Evolutionary conservation across 768 basidiomycete species (phyloP).

Genomic region (Auricularia cornea): DNA sequence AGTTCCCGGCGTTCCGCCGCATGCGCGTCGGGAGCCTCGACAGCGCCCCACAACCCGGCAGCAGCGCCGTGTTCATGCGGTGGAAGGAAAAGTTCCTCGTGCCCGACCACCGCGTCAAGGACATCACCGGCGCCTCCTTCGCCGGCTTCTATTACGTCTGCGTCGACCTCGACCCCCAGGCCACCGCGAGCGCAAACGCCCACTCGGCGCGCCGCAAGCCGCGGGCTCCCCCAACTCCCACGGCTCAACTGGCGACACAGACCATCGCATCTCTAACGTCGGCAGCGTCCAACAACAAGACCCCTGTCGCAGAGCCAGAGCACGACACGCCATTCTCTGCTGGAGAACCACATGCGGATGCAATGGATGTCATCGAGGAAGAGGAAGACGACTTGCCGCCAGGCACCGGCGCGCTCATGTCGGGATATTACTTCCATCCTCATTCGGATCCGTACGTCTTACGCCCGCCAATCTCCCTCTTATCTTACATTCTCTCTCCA

Average conservation of each 20-base stretch:
- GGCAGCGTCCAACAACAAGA: too few relatives aligned
- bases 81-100: conserved; percentile 97
- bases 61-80: conserved; percentile 70
- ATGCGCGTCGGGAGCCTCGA: conserved; percentile 30
- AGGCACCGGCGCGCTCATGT: conserved; percentile 53
- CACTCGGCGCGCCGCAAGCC: conserved; percentile 22
- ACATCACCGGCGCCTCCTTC: conserved; percentile 92
- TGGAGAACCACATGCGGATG: background rate
- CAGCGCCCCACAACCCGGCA: conserved; percentile 3
- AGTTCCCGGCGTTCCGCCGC: conserved; percentile 85
- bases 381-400: conserved; percentile 4
- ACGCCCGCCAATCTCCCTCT: background rate
- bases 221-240: conserved; percentile 20
- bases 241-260: conserved; percentile 27
- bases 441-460: conserved; percentile 80
- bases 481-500: conserved; percentile 19
- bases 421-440: conserved; percentile 89
- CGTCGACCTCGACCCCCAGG: conserved; percentile 71
- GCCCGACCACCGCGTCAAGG: conserved; percentile 88
- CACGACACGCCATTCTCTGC: conserved; percentile 8
- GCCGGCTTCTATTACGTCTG: conserved; percentile 96
- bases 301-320: conserved; percentile 40
- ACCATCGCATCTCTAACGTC: conserved; percentile 32
- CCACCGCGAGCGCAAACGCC: conserved; percentile 28
- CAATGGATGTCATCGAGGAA: conserved; percentile 5